A percentile compares a stretch with the other conserved stretches of the same genome.
phyloP scores from a whole-genome alignment of 108 stramenopile genomes.

The Skeletonema potamos region DNA sequence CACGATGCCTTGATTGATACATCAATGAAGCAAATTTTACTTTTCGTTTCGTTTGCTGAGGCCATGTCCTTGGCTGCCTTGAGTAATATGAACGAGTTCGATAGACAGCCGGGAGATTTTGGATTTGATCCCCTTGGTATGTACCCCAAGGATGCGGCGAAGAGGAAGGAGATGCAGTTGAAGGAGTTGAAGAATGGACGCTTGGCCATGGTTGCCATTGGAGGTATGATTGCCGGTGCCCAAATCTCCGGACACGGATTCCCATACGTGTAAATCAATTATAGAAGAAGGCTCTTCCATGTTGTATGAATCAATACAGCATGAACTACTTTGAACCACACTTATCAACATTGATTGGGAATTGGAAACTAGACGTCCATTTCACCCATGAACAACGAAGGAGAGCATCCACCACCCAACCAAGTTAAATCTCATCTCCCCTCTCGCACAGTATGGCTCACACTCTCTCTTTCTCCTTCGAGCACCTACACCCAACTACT shows the following conservation, averaged over 20 bases:
- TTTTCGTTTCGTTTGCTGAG: constrained; percentile 73
- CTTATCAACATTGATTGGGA: neutral
- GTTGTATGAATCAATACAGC: constrained; percentile 3
- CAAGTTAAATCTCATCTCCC: neutral
- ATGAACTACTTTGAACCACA: neutral
- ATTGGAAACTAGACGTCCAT: neutral
- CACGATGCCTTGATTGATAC: constrained; percentile 74
- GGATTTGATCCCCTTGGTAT: constrained; percentile 74
- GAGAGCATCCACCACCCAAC: neutral
- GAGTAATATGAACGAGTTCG: constrained; percentile 66
- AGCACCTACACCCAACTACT: neutral
- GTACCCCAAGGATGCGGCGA: constrained; percentile 58
- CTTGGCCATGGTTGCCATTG: constrained; percentile 91
- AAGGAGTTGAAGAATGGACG: constrained; percentile 89
- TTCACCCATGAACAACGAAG: neutral
- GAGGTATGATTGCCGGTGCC: constrained; percentile 86
- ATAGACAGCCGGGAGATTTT: constrained; percentile 77
- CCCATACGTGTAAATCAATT: constrained; percentile 80
- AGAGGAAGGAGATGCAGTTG: constrained; percentile 68
- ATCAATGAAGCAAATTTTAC: constrained; percentile 81
- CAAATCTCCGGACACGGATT: constrained; percentile 90
- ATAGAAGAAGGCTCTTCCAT: neutral
- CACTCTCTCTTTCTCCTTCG: neutral
- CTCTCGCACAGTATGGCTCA: neutral
- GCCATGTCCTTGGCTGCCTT: constrained; percentile 58